Conservation (phyloP, 78 protist species). For the Dictyostelium intermedium region DNA sequence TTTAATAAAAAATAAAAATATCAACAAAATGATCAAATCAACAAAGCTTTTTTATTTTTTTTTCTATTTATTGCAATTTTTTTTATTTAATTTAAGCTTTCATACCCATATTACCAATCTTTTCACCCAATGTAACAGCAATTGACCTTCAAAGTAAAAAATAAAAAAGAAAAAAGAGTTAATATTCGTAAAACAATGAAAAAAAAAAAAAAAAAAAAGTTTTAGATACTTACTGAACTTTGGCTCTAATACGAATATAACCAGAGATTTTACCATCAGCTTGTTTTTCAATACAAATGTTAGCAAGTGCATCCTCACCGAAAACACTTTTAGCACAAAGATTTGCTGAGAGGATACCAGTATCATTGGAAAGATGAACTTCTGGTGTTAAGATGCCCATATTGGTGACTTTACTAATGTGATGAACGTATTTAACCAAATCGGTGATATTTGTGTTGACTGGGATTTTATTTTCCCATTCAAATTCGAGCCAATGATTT, state of each 20-base stretch:
- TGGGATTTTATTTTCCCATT: conserved; percentile 98
- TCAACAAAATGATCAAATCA: background rate
- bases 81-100: background rate
- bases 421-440: conserved; percentile 87
- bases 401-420: conserved; percentile 92
- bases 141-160: conserved; percentile 94
- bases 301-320: conserved; percentile 96
- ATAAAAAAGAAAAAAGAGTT: background rate
- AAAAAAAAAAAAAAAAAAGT: background rate
- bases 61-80: background rate
- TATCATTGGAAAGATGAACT: conserved; percentile 87
- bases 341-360: conserved; percentile 96
- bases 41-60: background rate
- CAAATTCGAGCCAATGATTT: conserved; percentile 98
- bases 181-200: background rate
- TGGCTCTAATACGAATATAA: conserved; percentile 94
- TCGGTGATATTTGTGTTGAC: conserved; percentile 77
- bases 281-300: conserved; percentile 90
- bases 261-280: conserved; percentile 89
- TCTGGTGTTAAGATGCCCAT: conserved; percentile 94
- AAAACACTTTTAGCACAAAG: conserved; percentile 94
- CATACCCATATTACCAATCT: conserved; percentile 73
- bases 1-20: background rate
- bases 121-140: conserved; percentile 97
- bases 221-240: conserved; percentile 86